Evolutionary conservation across 2,329 filamentous ascomycete species (phyloP).

Genomic region (Aspergillus tubingensis): DNA sequence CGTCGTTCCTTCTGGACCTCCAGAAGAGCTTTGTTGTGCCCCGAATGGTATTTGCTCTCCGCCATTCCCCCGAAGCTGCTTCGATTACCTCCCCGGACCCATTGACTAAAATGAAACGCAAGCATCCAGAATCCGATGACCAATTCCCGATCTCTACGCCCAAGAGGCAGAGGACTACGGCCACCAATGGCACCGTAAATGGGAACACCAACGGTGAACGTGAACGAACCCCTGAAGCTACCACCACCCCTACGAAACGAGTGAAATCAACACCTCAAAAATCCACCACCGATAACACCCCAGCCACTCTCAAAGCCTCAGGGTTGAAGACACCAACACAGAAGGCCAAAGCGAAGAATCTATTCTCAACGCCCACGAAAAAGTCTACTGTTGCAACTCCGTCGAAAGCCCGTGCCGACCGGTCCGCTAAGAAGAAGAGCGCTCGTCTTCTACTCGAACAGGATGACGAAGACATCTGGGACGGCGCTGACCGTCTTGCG

Average conservation of each 20-base stretch:
- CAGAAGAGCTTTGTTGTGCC: slow-evolving; percentile 6
- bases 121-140: slow-evolving; percentile 41
- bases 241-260: slow-evolving; percentile 28
- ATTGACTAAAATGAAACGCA: slow-evolving; percentile 44
- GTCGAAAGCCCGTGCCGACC: slow-evolving; percentile 68
- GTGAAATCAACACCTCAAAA: slow-evolving; percentile 38
- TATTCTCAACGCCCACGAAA: slow-evolving; percentile 47
- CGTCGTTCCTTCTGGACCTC: slow-evolving; percentile 2
- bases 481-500: slow-evolving; percentile 67
- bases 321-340: slow-evolving; percentile 42
- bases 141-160: slow-evolving; percentile 41
- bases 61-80: slow-evolving; percentile 4
- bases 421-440: slow-evolving; percentile 84
- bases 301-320: slow-evolving; percentile 35
- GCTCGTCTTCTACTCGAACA: slow-evolving; percentile 74
- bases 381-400: slow-evolving; percentile 53
- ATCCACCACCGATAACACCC: slow-evolving; percentile 23
- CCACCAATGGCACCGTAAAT: slow-evolving; percentile 31
- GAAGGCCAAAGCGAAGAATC: slow-evolving; percentile 36
- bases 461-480: slow-evolving; percentile 65
- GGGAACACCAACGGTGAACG: slow-evolving; percentile 26
- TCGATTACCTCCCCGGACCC: background rate
- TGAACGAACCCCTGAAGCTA: slow-evolving; percentile 22
- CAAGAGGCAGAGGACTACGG: slow-evolving; percentile 38
- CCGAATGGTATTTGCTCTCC: slow-evolving; percentile 35